Evolutionary conservation across 1,284 basidiomycete genomes (phyloP), one percentile per base, ranked within the genome.

Genomic region (Heimioporus punctisporus): DNA sequence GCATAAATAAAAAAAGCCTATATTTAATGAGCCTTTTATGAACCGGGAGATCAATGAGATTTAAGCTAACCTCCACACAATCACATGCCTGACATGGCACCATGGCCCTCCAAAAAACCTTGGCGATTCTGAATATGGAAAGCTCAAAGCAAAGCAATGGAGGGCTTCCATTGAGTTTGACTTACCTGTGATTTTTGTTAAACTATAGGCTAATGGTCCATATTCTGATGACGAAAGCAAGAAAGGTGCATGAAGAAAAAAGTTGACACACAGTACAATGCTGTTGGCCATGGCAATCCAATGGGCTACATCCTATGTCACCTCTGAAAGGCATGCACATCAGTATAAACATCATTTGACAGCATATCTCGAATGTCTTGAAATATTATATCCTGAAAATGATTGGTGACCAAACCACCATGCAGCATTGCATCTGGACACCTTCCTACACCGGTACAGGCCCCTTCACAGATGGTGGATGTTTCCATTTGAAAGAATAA

Each of bases 391-490:
- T 43, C 59, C 60, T 2, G 30, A 45, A 12, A 26, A n/a, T n/a
- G 21, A 15, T 40, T 58, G 56, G 40, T 28, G 31, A 3, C 63
- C 60, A 17, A 64, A 61, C 41, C 61, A 68, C 42, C 66, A 68
- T 52, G 28, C 50, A 4, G 44, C 57, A 6, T 46, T 68, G 23
- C 65, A 68, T 41, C 19, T 67, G 5, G 39, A 48, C 4, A 53
- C 60, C 34, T 64, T 64, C 24, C 51, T 69, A 7, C 17, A n/a
- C 0, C 27, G 50, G 15, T 68, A 62, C 46, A 63, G 68, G 5
- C 65, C 66, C 5, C 54, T 65, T 37, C 59, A 66, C 46, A 54
- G 54, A 6, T 69, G 66, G 68, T 67, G 64, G 64, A 60, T 61
- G 28, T 71, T 64, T 46, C 61, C 64, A 3, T 64, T 67, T 39